Base-by-base conservation (phyloP, 306 rosid species). In the Fragaria nilgerrensis region DNA sequence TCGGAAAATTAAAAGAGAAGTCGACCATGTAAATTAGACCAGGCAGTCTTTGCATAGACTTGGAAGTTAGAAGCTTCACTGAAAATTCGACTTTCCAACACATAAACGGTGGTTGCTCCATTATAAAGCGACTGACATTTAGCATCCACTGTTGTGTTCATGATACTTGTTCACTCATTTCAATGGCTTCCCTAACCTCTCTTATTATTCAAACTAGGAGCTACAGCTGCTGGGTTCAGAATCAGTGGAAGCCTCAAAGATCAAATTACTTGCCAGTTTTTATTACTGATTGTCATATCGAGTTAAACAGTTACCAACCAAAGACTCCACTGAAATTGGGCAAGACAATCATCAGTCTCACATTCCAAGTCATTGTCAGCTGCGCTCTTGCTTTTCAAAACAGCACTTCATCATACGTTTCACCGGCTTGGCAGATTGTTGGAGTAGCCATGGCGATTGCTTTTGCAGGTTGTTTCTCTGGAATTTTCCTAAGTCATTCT, bases 381-480 rank as follows among this genome's bases (percentile, higher is more conserved):
- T 36, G 61, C 13, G 9, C 49, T 20, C 56, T 47, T 16, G 56
- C 55, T 9, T 58, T 32, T 2, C 68, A 62, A 7, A 62, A 32
- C 25, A 36, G 20, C 14, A 43, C 9, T 15, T 29, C 49, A 5
- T 44, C 49, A 5, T 47, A 64, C 41, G 32, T 62, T 62, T 32
- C 41, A 48, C 59, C 72, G 0, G 32, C 70, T 37, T 29, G 32
- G 72, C 22, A 64, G 9, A 64, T 63, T 7, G 50, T 76, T 58
- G 79, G 72, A 29, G 73, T 68, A 8, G 69, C 55, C 16, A 72
- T 79, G 75, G 75, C 59, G 16, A 16, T 67, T 66, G 83, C 76
- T 29, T 72, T 79, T 76, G 75, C 66, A 64, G 72, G 68, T 45
- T 75, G 78, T 22, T 61, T 75, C 22, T 83, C 72, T 55, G 76